A percentile compares a stretch with the other conserved stretches of the same genome.
These are phyloP conservation scores for Iris pallida DNA, from an alignment of 116 monocot genomes.

Conservation along the genomic window DNA sequence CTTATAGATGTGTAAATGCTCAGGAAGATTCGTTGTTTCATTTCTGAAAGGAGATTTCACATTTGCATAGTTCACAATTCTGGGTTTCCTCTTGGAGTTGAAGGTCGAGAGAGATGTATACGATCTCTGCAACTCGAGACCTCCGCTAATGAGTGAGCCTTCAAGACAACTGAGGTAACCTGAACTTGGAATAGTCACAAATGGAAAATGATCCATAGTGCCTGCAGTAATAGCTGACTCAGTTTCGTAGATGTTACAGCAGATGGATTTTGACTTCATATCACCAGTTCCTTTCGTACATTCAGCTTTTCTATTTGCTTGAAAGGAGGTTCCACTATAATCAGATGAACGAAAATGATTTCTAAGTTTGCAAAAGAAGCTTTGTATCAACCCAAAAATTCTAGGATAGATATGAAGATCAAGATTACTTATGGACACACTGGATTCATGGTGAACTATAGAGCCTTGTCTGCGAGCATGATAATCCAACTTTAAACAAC, in stretches of 20 bases:
- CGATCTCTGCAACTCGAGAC: conserved; percentile 27
- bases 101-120: conserved; percentile 6
- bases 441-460: conserved; percentile 27
- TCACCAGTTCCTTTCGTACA: conserved; percentile 4
- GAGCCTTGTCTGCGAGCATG: conserved; percentile 18
- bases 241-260: conserved; percentile 37
- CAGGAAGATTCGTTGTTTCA: conserved; percentile 1
- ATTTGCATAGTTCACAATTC: conserved; percentile 1
- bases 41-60: neutral
- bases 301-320: conserved; percentile 1
- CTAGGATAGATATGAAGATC: conserved; percentile 74
- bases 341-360: conserved; percentile 15
- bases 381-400: conserved; percentile 43
- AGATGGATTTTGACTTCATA: conserved; percentile 23
- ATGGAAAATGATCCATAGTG: conserved; percentile 61
- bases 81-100: conserved; percentile 12
- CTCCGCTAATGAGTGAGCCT: conserved; percentile 13
- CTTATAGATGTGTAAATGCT: neutral
- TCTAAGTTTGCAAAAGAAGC: conserved; percentile 30
- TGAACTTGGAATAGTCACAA: conserved; percentile 30
- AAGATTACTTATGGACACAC: conserved; percentile 30
- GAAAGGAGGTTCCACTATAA: neutral
- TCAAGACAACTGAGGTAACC: conserved; percentile 18
- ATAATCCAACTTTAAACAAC: conserved; percentile 57
- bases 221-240: conserved; percentile 15